Evolutionary conservation across 2,329 filamentous ascomycete species (phyloP).

Genomic region (Cercospora beticola): DNA sequence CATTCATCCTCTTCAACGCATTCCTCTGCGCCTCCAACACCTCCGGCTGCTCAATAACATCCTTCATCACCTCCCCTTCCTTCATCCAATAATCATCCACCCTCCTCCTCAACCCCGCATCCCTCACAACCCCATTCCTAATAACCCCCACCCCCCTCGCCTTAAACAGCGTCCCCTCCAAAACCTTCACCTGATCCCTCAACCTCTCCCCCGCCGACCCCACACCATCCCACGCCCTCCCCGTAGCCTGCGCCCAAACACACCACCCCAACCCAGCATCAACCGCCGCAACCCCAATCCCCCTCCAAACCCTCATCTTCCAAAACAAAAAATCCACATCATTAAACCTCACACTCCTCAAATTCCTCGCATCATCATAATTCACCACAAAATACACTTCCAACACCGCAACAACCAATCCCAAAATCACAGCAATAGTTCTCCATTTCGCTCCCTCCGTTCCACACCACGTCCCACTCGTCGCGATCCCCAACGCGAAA

Average conservation of each 20-base stretch:
- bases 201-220: constrained; percentile 65
- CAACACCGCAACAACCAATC: constrained; percentile 56
- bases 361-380: constrained; percentile 67
- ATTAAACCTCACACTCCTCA: constrained; percentile 56
- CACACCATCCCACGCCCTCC: constrained; percentile 69
- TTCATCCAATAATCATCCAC: constrained; percentile 76
- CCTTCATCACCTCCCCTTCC: constrained; percentile 69
- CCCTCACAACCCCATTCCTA: constrained; percentile 74
- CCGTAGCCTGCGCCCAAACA: constrained; percentile 75
- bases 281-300: constrained; percentile 62
- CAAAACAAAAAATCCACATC: constrained; percentile 73
- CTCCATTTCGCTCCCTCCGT: constrained; percentile 68
- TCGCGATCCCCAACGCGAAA: constrained; percentile 67
- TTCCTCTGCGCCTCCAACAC: constrained; percentile 70
- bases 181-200: constrained; percentile 55
- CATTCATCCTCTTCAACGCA: constrained; percentile 64
- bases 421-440: constrained; percentile 64
- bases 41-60: constrained; percentile 76
- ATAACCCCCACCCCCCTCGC: constrained; percentile 72
- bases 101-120: constrained; percentile 66
- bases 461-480: constrained; percentile 66
- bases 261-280: constrained; percentile 64
- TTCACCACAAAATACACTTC: constrained; percentile 67
- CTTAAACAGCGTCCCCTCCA: constrained; percentile 64
- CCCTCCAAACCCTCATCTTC: constrained; percentile 63